Evolutionary conservation across 2,329 filamentous ascomycete genomes (phyloP).

Genomic region (Apiospora pterosperma): DNA sequence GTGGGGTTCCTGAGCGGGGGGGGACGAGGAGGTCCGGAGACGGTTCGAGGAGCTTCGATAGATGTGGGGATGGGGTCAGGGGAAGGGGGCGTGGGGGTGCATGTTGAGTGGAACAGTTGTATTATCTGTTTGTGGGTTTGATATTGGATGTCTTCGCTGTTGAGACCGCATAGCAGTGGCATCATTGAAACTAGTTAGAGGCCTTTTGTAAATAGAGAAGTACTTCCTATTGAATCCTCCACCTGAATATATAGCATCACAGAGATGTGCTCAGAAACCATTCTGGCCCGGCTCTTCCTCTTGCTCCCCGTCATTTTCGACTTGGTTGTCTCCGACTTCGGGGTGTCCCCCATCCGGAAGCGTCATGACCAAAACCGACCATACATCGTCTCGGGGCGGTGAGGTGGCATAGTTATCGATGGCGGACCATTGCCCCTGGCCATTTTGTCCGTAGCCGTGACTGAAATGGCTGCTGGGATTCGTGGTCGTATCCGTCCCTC

Average conservation of each 20-base stretch:
- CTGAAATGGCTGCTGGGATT: background rate
- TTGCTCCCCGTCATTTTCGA: background rate
- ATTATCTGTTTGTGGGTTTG: too few relatives aligned
- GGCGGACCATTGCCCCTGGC: background rate
- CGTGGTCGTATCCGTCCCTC: background rate
- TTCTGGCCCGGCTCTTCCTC: background rate
- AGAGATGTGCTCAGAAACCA: background rate
- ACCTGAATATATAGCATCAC: fast-evolving
- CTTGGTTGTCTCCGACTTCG: background rate
- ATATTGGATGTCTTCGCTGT: too few relatives aligned
- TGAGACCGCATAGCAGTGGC: background rate
- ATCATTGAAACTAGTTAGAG: background rate
- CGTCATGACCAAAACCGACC: background rate
- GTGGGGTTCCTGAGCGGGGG: background rate
- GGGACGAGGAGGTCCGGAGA: background rate
- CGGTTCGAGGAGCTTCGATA: background rate
- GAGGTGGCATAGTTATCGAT: background rate
- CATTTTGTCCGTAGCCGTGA: background rate
- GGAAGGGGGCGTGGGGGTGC: too few relatives aligned
- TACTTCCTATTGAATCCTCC: background rate
- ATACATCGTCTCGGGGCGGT: background rate
- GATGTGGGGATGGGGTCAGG: too few relatives aligned
- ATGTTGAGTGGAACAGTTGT: too few relatives aligned
- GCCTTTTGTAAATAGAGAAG: background rate
- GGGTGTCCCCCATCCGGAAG: background rate